These are phyloP conservation scores for Rhodomyrtus tomentosa DNA, from an alignment of 345 rosid genomes.

Conservation along the genomic window DNA sequence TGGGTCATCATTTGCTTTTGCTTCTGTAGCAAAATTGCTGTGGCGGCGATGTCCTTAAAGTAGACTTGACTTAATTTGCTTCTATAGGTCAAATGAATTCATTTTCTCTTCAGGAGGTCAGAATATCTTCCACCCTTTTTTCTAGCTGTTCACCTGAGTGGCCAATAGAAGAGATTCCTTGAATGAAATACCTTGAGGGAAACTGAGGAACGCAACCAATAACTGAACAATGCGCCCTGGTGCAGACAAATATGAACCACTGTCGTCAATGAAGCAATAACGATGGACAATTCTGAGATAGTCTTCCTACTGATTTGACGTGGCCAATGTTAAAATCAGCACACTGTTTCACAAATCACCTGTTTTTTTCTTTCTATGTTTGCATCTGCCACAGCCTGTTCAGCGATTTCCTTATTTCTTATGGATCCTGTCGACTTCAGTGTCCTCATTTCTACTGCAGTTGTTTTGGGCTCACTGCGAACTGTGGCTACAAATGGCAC, in stretches of 20 bases:
- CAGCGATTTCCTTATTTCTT: background rate
- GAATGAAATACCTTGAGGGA: background rate
- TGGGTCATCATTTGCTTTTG: background rate
- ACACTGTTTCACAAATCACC: background rate
- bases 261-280: background rate
- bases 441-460: constrained; percentile 30
- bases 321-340: background rate
- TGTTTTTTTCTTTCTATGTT: too few species aligned
- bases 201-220: background rate
- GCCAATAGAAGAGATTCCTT: background rate
- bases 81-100: background rate
- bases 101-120: background rate
- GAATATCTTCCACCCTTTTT: background rate
- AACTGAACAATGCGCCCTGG: background rate
- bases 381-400: background rate
- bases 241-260: background rate
- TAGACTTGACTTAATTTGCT: background rate
- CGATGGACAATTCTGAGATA: background rate
- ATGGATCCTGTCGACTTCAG: background rate
- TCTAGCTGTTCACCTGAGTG: background rate
- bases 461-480: constrained; percentile 34
- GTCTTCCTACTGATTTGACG: background rate
- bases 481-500: constrained; percentile 21
- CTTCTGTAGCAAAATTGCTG: background rate
- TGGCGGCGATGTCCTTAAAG: background rate